Base-by-base conservation (phyloP, 176 grass and related monocot genomes). In the Leersia perrieri region DNA sequence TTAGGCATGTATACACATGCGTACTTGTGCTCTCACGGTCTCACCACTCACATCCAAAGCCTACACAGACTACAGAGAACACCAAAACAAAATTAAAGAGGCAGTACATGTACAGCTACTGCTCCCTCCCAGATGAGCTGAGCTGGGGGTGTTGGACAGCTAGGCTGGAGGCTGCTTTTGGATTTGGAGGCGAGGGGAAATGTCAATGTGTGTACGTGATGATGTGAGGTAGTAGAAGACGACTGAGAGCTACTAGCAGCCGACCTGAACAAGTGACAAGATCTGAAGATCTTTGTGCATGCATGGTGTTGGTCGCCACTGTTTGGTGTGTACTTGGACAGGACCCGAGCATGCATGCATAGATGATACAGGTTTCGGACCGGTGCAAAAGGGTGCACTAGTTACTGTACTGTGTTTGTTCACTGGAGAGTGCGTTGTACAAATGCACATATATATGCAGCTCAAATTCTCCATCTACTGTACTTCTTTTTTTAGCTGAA, bases 11-110 rank as follows among this genome's bases (percentile, higher is more conserved):
- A 26, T 40, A 74, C 87, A 49, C 87, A 49, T 60, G 81, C 75
- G 47, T 88, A 88, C 80, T 83, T 74, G 44, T 60, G 68, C 57
- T 73, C 13, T 45, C 57, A n/a, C n/a, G n/a, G n/a, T 53, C 78
- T 87, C 72, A 76, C 64, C 53, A 55, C 72, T 76, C 85, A 76
- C 78, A 70, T 82, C 78, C 65, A 63, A 53, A 53, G 73, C n/a
- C 68, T 82, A 57, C 63, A 29, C 4, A 84, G 22, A 68, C 71
- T 11, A 58, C 29, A 49, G 28, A 72, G 57, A 8, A 0, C 31
- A 55, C 18, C 38, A 22, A 55, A 55, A 30, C 29, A 7, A 22
- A 72, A 23, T 18, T 55, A 73, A 73, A 53, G 42, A 55, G 11
- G 51, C 68, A 66, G 68, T 13, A 53, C 49, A 53, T n/a, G 60